Base-by-base conservation (phyloP, 768 basidiomycete genomes). In the Lactifluus piperatus region DNA sequence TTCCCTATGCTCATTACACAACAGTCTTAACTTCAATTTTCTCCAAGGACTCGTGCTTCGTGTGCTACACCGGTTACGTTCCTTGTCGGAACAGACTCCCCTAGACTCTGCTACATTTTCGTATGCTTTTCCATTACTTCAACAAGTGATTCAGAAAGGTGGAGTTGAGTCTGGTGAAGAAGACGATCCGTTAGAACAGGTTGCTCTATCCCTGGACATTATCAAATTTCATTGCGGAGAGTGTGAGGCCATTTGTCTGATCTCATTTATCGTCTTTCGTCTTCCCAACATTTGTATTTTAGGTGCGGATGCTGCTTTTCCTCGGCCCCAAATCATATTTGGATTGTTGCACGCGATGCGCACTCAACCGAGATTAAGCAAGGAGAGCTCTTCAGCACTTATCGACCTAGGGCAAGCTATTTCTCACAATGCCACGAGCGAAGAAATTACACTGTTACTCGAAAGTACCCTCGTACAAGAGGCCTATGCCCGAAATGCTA, bases 31-130 rank as follows among this genome's bases (percentile, higher is more conserved):
- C 22, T 32, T n/a, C n/a, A n/a, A n/a, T n/a, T 8, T 48, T 6
- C 53, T 41, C n/a, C 24, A 57, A 94, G 94, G 77, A 6, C 75
- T 97, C 32, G 77, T 94, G 26, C 75, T 90, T 47, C 88, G 97
- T 27, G 84, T 98, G 1, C 76, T 99, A 2, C 88, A 95, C 69
- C 83, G 90, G 20, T 70, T 98, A 0, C 83, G 89, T 20, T 86
- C 81, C 58, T 75, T 94, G 4, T 84, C 91, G 0, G 90, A 94
- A 62, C 86, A 91, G 63, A 73, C 80, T 0, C 83, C 92, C 0
- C 86, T 97, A 51, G 91, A 95, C 68, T 79, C 86, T 0, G 83
- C 90, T 2, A 94, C 93, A 0, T 95, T 90, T 71, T 83, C 89
- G 0, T 91, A 94, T 64, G 72, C 81, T 0, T 86, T 84, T 49